Evolutionary conservation across 345 rosid species (phyloP).

Genomic region (Aquilaria sinensis): DNA sequence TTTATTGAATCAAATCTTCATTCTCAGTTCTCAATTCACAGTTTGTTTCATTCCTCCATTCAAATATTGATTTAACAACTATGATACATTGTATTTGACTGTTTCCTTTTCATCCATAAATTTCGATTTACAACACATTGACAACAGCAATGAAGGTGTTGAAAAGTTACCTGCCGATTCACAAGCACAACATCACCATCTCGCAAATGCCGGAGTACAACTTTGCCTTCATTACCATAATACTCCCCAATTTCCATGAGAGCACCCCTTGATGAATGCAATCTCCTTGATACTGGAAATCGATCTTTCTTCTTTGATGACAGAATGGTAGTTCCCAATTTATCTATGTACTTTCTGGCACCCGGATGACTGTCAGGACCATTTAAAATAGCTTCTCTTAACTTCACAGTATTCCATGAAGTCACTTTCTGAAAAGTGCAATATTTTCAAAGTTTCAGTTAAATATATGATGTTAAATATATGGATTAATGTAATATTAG

Average conservation of each 20-base stretch:
- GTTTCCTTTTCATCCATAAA: no score
- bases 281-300: slow-evolving; percentile 61
- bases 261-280: slow-evolving; percentile 76
- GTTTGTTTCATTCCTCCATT: no score
- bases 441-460: slow-evolving; percentile 6
- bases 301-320: slow-evolving; percentile 48
- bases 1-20: no score
- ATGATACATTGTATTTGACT: no score
- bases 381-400: slow-evolving; percentile 78
- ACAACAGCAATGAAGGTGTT: no score
- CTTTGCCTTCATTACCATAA: slow-evolving; percentile 69
- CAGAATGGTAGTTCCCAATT: slow-evolving; percentile 40
- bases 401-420: slow-evolving; percentile 65
- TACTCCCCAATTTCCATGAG: slow-evolving; percentile 50
- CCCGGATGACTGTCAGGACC: slow-evolving; percentile 89
- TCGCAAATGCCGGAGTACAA: slow-evolving; percentile 76
- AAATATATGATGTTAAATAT: slow-evolving; percentile 2
- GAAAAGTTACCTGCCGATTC: slow-evolving; percentile 73
- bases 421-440: slow-evolving; percentile 65
- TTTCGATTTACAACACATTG: no score
- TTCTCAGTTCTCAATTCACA: no score
- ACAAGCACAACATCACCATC: slow-evolving; percentile 96
- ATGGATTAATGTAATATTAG: neutral
- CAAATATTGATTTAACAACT: no score
- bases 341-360: slow-evolving; percentile 87